These are phyloP conservation scores for Leccinum disarticulatum DNA, from an alignment of 768 basidiomycete species.

Conservation along the genomic window DNA sequence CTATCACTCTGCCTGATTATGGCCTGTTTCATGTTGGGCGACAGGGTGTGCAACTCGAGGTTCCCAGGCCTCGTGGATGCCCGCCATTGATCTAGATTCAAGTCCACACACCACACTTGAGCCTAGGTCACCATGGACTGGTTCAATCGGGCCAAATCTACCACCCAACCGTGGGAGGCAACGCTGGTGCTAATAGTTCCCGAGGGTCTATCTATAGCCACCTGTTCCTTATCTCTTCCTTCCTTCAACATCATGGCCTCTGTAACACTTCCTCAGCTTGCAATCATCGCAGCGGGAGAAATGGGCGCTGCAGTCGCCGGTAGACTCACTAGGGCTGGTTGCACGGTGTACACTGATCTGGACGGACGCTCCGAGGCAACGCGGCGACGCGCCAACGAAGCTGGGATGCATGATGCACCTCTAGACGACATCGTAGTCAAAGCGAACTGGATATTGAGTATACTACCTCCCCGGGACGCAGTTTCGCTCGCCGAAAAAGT, in stretches of 20 bases:
- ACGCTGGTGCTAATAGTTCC: constrained; percentile 4
- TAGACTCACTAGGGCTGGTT: constrained; percentile 45
- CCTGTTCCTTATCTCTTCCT: constrained; percentile 4
- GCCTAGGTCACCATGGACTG: background rate
- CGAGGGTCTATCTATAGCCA: constrained; percentile 13
- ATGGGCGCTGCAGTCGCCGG: constrained; percentile 61
- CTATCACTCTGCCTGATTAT: constrained; percentile 4
- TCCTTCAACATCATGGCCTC: constrained; percentile 17
- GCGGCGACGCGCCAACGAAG: constrained; percentile 46
- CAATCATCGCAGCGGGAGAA: constrained; percentile 53
- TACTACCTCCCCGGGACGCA: constrained; percentile 58
- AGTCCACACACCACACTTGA: constrained; percentile 8
- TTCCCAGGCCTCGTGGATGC: constrained; percentile 12
- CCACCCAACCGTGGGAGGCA: background rate
- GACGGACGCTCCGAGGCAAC: constrained; percentile 53
- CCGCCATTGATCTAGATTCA: constrained; percentile 19
- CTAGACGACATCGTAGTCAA: constrained; percentile 36
- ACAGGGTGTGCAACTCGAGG: constrained; percentile 8
- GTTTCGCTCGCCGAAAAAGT: constrained; percentile 41
- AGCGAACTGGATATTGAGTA: constrained; percentile 52
- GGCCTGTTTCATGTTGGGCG: background rate
- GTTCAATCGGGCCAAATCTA: background rate
- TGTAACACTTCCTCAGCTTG: constrained; percentile 32
- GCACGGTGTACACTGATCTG: constrained; percentile 54
- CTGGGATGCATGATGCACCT: constrained; percentile 47